Percentiles rank a stretch among this genome's conserved stretches.
These are phyloP conservation scores for Tetradesmus obliquus DNA, from an alignment of 139 green algal species.

Conservation along the genomic window DNA sequence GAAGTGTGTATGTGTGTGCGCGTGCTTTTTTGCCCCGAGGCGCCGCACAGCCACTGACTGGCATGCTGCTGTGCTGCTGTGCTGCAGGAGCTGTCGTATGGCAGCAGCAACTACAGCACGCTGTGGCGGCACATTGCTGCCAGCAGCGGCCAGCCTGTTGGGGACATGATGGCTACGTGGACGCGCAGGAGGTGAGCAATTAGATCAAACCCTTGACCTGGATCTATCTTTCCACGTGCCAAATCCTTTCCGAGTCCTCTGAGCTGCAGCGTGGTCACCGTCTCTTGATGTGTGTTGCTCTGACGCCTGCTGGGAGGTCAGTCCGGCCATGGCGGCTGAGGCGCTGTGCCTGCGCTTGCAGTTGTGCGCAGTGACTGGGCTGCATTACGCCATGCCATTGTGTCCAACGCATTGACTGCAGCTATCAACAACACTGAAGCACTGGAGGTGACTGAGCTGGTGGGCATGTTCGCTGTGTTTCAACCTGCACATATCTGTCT, in stretches of 20 bases:
- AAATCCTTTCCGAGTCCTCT: not conserved
- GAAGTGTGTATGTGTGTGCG: too few species aligned
- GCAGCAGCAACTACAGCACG: slow-evolving; percentile 17
- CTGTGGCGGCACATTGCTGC: not conserved
- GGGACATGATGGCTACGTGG: slow-evolving; percentile 45
- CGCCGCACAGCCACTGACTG: not conserved
- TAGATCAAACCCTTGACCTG: too few species aligned
- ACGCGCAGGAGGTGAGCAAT: slow-evolving; percentile 18
- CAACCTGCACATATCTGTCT: not conserved
- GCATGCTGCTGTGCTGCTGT: too few species aligned
- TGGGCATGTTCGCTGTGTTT: not conserved
- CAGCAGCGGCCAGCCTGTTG: slow-evolving; percentile 23
- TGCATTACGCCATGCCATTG: not conserved
- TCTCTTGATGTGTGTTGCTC: not conserved
- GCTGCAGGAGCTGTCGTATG: not conserved
- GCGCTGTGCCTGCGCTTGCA: not conserved
- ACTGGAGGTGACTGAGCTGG: not conserved
- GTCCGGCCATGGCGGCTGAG: not conserved
- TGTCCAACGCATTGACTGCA: not conserved
- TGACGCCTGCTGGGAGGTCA: too few species aligned
- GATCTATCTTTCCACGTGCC: too few species aligned
- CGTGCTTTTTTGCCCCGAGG: too few species aligned
- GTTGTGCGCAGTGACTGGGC: too few species aligned
- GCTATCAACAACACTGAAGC: not conserved
- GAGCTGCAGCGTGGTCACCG: too few species aligned